Evolutionary conservation across 352 stramenopile species (phyloP).

Genomic region (Phytopythium mirpurense): DNA sequence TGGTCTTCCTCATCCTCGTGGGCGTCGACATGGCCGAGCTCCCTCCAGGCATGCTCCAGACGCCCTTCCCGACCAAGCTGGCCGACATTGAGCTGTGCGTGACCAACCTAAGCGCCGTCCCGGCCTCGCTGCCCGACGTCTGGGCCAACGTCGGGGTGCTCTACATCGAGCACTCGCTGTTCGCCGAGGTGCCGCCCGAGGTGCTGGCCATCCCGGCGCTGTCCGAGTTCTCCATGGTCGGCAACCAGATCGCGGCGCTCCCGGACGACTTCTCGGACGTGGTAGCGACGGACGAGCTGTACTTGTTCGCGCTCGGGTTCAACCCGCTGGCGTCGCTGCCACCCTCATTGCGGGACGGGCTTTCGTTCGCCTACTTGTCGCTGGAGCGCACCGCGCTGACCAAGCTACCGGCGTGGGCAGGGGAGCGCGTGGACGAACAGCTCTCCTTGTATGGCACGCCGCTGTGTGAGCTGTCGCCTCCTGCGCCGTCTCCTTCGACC

Average conservation of each 20-base stretch:
- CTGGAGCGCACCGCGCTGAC: constrained; percentile 9
- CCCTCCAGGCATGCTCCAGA: constrained; percentile 26
- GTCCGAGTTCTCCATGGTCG: constrained; percentile 17
- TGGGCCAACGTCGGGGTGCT: constrained; percentile 24
- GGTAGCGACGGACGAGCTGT: constrained; percentile 12
- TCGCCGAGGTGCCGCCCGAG: too few species aligned
- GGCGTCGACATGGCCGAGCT: constrained; percentile 37
- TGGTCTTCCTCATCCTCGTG: constrained; percentile 32
- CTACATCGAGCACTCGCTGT: constrained; percentile 25
- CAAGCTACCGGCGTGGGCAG: not conserved
- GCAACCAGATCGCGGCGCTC: constrained; percentile 19
- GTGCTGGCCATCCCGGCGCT: constrained; percentile 15
- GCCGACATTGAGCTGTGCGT: constrained; percentile 38
- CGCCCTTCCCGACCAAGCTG: constrained; percentile 23
- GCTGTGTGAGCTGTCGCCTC: not conserved
- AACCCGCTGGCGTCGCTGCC: constrained; percentile 27
- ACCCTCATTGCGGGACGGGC: constrained; percentile 3
- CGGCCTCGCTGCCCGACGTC: constrained; percentile 16
- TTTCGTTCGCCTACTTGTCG: constrained; percentile 23
- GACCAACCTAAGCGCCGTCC: constrained; percentile 30
- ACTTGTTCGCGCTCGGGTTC: constrained; percentile 18
- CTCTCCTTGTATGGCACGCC: not conserved
- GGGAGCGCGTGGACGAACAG: not conserved
- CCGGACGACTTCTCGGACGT: constrained; percentile 14
- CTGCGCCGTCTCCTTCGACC: too few species aligned